phyloP scores from a whole-genome alignment of 2,329 filamentous ascomycete species.

The Grosmannia clavigera region DNA sequence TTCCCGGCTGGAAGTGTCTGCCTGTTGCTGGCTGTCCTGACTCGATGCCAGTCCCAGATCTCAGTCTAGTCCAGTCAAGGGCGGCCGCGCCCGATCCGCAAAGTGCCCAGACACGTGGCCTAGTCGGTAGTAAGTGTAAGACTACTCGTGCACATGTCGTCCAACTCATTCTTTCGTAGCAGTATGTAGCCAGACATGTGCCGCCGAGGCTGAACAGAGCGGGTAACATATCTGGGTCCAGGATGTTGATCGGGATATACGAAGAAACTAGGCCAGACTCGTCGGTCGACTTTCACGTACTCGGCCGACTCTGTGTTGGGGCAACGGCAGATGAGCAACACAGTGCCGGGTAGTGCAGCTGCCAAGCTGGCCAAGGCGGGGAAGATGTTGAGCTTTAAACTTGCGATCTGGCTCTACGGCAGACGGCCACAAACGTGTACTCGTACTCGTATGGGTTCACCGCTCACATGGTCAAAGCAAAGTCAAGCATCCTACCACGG shows the following conservation, averaged over 20 bases:
- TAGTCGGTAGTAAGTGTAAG: constrained; percentile 14
- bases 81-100: constrained; percentile 15
- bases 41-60: neutral
- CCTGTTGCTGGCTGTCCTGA: constrained; percentile 13
- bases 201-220: neutral
- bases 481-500: no score
- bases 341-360: constrained; percentile 33
- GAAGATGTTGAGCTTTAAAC: constrained; percentile 29
- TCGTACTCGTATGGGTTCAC: no score
- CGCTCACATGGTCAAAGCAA: no score
- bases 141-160: constrained; percentile 1
- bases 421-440: neutral
- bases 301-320: constrained; percentile 27
- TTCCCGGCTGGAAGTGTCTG: neutral
- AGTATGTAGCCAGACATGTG: neutral
- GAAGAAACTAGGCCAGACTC: constrained; percentile 20
- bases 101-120: constrained; percentile 15
- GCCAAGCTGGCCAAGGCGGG: constrained; percentile 42
- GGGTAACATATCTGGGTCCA: no score
- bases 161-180: constrained; percentile 7
- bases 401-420: constrained; percentile 9
- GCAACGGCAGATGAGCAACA: constrained; percentile 34
- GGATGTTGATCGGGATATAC: no score
- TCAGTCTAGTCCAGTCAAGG: neutral
- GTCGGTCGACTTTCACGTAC: constrained; percentile 27